Conservation (phyloP, 495 filamentous ascomycete species). For the Xylaria cubensis region DNA sequence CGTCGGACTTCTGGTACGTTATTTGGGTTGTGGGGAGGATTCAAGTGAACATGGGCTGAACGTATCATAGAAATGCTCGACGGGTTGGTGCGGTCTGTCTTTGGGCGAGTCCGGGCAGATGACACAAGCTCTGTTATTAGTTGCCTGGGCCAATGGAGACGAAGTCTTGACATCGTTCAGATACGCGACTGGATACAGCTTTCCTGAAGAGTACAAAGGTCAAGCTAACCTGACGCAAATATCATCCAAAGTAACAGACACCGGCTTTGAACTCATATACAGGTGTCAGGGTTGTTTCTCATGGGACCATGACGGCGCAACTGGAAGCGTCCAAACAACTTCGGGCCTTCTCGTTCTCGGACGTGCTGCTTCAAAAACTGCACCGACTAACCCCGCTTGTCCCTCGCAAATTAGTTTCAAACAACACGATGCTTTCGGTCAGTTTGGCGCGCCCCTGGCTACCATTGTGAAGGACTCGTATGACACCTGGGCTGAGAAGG, state of each 20-base stretch:
- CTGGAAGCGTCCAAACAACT: slow-evolving; percentile 47
- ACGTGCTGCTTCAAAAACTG: slow-evolving; percentile 47
- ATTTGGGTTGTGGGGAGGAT: background rate
- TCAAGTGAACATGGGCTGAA: slow-evolving; percentile 16
- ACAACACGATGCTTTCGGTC: slow-evolving; percentile 53
- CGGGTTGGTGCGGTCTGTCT: slow-evolving; percentile 65
- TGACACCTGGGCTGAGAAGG: slow-evolving; percentile 54
- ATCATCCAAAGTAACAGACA: slow-evolving; percentile 57
- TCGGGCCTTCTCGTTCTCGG: slow-evolving; percentile 50
- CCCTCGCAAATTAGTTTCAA: slow-evolving; percentile 43
- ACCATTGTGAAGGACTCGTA: slow-evolving; percentile 55
- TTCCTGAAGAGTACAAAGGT: slow-evolving; percentile 65
- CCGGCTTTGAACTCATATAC: slow-evolving; percentile 64
- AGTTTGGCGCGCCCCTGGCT: slow-evolving; percentile 51
- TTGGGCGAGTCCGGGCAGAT: slow-evolving; percentile 61
- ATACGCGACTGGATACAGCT: slow-evolving; percentile 63
- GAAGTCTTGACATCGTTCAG: slow-evolving; percentile 63
- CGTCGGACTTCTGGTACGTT: slow-evolving; percentile 60
- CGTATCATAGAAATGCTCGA: slow-evolving; percentile 39
- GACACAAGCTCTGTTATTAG: slow-evolving; percentile 63
- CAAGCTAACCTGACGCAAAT: slow-evolving; percentile 65
- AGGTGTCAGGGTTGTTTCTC: slow-evolving; percentile 68
- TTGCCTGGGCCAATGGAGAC: slow-evolving; percentile 62
- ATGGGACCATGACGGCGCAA: slow-evolving; percentile 61
- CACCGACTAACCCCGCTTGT: slow-evolving; percentile 43